Evolutionary conservation across 2,329 filamentous ascomycete species (phyloP), one percentile per base, ranked within the genome.

Genomic region (Trichoderma atrobrunneum): DNA sequence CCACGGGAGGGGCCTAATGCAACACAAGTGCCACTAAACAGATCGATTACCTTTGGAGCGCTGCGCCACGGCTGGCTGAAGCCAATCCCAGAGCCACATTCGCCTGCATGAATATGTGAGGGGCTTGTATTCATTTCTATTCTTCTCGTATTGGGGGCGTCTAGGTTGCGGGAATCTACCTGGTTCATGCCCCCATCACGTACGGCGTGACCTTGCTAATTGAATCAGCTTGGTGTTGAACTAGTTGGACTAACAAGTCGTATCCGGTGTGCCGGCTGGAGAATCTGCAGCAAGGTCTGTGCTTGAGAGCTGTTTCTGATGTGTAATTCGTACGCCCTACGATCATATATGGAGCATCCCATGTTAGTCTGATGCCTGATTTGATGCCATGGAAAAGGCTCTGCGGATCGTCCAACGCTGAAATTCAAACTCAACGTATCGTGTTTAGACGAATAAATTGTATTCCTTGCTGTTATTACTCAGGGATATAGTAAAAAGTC

Each of bases 101-200:
- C 8, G 24, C 36, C 36, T 64, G 26, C 11, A 24, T 48, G 54
- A 68, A 60, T 57, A 30, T 59, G 36, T 6, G 54, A 56, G 65
- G 34, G 64, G 51, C 60, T 59, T 59, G 48, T 67, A 67, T 67
- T 67, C 64, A 67, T 67, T 36, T 39, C 64, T 57, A 67, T 67
- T 67, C 64, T 67, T 57, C 32, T 57, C 32, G 7, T 14, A 34
- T 16, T 30, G 8, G 51, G 14, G 51, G 64, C 51, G 64, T 57
- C 64, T 39, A 28, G 16, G 32, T 57, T 39, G 51, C 48, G 64
- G 51, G 51, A 67, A 57, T 43, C 36, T 26, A 16, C 3, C 24
- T 57, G 18, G 32, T 21, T 34, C 32, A 21, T 36, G 64, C 26
- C 21, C n/a, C 26, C 14, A 1, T 36, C 54, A 11, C 11, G 18